Evolutionary conservation across 2,329 filamentous ascomycete species (phyloP).

Genomic region (Periconia digitata): DNA sequence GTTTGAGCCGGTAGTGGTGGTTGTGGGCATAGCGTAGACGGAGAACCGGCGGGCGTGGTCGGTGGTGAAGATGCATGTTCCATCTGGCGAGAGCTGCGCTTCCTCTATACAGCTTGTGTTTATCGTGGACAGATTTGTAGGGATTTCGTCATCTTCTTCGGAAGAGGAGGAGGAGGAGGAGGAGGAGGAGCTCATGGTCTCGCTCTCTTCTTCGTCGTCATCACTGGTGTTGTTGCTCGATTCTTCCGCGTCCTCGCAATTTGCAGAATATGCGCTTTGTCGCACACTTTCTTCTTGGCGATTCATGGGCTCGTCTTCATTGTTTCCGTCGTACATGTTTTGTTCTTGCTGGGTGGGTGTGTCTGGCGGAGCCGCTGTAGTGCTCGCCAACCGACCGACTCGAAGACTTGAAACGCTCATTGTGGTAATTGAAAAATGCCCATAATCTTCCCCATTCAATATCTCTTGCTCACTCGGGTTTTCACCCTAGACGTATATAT

Average conservation of each 20-base stretch:
- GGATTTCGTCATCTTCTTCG: neutral
- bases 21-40: conserved; percentile 42
- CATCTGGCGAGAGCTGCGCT: conserved; percentile 50
- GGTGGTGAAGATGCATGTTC: conserved; percentile 58
- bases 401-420: neutral
- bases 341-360: too few species aligned
- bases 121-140: neutral
- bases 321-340: too few species aligned
- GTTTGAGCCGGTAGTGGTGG: neutral
- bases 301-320: neutral
- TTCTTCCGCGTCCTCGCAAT: neutral
- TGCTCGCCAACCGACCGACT: conserved; percentile 2
- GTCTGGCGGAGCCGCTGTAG: too few species aligned
- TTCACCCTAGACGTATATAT: neutral
- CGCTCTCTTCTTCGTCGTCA: too few species aligned
- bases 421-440: neutral
- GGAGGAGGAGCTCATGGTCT: too few species aligned
- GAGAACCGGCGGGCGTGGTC: conserved; percentile 58
- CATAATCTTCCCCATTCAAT: too few species aligned
- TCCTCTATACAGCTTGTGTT: conserved; percentile 26
- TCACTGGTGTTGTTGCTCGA: too few species aligned
- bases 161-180: too few species aligned
- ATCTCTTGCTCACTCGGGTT: neutral
- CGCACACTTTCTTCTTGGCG: neutral
- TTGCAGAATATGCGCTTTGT: neutral